These are phyloP conservation scores for Plasmopara viticola DNA, from an alignment of 352 stramenopile species.

Conservation along the genomic window DNA sequence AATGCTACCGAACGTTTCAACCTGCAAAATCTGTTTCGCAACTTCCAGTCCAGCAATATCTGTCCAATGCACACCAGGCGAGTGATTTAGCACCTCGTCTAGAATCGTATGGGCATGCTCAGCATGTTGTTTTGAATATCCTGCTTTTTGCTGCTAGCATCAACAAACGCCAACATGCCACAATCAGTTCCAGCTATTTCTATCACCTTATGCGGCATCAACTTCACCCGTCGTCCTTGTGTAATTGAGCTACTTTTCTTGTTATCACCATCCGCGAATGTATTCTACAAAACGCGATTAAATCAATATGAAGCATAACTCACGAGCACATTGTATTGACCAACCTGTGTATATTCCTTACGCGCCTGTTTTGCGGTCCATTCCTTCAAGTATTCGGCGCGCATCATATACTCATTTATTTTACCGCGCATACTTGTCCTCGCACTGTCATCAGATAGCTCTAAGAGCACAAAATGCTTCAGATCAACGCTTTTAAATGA, in stretches of 20 bases:
- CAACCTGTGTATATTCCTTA: conserved; percentile 22
- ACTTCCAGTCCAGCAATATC: conserved; percentile 79
- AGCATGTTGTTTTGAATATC: conserved; percentile 51
- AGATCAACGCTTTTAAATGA: conserved; percentile 2
- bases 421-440: conserved; percentile 33
- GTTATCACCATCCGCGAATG: background rate
- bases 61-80: conserved; percentile 68
- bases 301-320: conserved; percentile 2
- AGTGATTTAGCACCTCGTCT: conserved; percentile 78
- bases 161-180: conserved; percentile 2
- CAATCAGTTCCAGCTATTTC: background rate
- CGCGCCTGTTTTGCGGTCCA: conserved; percentile 19
- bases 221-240: conserved; percentile 11
- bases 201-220: background rate
- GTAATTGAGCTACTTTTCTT: conserved; percentile 3
- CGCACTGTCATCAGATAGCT: conserved; percentile 27
- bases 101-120: conserved; percentile 71
- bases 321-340: conserved; percentile 2
- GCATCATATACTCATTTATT: conserved; percentile 77
- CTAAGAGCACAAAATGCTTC: conserved; percentile 20
- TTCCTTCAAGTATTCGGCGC: conserved; percentile 64
- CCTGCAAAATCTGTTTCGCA: conserved; percentile 86
- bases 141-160: conserved; percentile 14
- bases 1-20: conserved; percentile 8
- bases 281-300: conserved; percentile 4